Evolutionary conservation across 2,329 filamentous ascomycete genomes (phyloP), one percentile per base, ranked within the genome.

Genomic region (Macrophomina pseudophaseolina): DNA sequence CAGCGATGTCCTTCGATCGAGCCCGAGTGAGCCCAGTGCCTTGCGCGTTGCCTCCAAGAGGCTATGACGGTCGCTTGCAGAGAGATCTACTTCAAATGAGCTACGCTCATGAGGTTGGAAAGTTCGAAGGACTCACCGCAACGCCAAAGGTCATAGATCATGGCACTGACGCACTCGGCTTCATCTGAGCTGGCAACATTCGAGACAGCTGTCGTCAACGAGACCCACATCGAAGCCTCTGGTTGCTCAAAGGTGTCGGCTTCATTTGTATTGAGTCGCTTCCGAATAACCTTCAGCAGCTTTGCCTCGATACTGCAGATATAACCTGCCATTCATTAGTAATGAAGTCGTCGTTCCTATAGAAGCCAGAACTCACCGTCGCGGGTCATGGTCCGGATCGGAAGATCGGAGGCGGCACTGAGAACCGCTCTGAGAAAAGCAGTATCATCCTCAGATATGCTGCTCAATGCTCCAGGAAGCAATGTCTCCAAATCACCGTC

Each of bases 271-370:
- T n/a, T n/a, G 8, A 49, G 33, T 32, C 54, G 53, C 16, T 33
- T 53, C 5, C 64, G 64, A 32, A 56, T 40, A 30, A n/a, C 35
- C 35, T 66, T 66, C 16, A 59, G 64, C 23, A 66, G 44, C 35
- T 66, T 66, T 12, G 64, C 53, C 14, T 66, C 64, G 64, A 66
- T 66, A 35, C 64, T 66, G 44, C 53, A 66, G 28, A 66, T 38
- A 30, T 58, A 58, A 16, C 52, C 64, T 66, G 23, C 6, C 1
- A 7, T 28, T 2, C 6, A 30, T 66, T 18, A 66, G 52, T 5
- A 9, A 40, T 32, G 18, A 23, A 23, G 1, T n/a, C 28, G 1
- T 5, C 32, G 30, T 16, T 14, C 7, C 6, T 30, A 2, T 33
- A 12, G 11, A 2, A 49, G 14, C 14, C 18, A 5, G 5, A 2